phyloP scores from a whole-genome alignment of 1,284 basidiomycete species.

The Ceratobasidium sp. region DNA sequence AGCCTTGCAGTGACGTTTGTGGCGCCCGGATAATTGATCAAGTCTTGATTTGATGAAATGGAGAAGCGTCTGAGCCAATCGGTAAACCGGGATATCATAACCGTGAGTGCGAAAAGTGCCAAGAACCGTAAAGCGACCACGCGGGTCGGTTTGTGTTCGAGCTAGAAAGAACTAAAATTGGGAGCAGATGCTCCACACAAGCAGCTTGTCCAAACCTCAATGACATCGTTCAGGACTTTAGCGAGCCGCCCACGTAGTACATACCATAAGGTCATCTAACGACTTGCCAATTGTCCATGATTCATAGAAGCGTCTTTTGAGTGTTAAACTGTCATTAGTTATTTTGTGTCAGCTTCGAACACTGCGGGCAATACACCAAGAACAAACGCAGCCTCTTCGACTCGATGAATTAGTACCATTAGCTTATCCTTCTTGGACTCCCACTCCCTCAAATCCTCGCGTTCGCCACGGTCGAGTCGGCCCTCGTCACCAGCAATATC shows the following conservation, averaged over 20 bases:
- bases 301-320: too few relatives aligned
- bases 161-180: not conserved
- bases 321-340: not conserved
- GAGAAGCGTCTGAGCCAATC: not conserved
- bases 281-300: too few relatives aligned
- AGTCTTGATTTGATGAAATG: not conserved
- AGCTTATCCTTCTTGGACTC: slow-evolving; percentile 77
- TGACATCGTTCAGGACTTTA: too few relatives aligned
- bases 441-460: slow-evolving; percentile 75
- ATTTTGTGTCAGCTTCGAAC: slow-evolving; percentile 31
- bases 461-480: slow-evolving; percentile 77
- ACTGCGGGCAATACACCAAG: slow-evolving; percentile 64
- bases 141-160: not conserved
- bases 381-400: slow-evolving; percentile 88
- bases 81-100: not conserved
- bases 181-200: too few relatives aligned
- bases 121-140: not conserved
- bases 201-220: too few relatives aligned
- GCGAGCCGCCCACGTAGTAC: too few relatives aligned
- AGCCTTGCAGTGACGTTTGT: not conserved
- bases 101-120: not conserved
- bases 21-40: not conserved
- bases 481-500: slow-evolving; percentile 82
- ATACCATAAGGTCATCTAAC: too few relatives aligned
- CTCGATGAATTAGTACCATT: slow-evolving; percentile 80